Evolutionary conservation across 1,139 yeast species (phyloP).

Genomic region (Candida tetrigidarum): DNA sequence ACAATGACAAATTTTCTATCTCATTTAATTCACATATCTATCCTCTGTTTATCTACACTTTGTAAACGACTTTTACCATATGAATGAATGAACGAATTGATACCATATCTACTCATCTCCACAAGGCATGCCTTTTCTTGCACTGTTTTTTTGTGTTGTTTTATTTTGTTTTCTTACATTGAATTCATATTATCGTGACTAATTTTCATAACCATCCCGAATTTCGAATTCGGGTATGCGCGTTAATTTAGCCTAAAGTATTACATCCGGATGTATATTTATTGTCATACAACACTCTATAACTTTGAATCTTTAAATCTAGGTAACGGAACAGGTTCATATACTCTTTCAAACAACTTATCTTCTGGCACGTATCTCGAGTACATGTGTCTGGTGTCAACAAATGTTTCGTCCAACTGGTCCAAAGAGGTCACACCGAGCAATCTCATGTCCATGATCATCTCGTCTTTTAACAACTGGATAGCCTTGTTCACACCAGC

Average conservation of each 20-base stretch:
- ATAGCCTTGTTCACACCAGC: conserved; percentile 81
- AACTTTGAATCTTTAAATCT: conserved; percentile 33
- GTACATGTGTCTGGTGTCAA: conserved; percentile 30
- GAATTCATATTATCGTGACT: too few relatives aligned
- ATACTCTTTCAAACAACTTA: conserved; percentile 38
- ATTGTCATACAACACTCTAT: conserved; percentile 11
- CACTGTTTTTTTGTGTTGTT: background rate
- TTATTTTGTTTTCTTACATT: background rate
- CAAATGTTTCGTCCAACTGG: conserved; percentile 56
- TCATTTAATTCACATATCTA: too few relatives aligned
- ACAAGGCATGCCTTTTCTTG: too few relatives aligned
- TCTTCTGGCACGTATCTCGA: conserved; percentile 36
- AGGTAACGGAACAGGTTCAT: conserved; percentile 42
- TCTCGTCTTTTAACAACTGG: conserved; percentile 77
- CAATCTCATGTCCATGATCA: conserved; percentile 87
- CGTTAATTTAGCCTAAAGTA: background rate
- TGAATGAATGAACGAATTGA: too few relatives aligned
- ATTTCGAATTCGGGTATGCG: background rate
- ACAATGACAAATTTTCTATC: too few relatives aligned
- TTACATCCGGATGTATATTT: background rate
- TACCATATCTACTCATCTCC: too few relatives aligned
- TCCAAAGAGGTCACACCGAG: conserved; percentile 73
- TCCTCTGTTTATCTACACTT: too few relatives aligned
- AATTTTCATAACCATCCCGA: background rate
- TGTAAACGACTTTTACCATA: too few relatives aligned